A percentile compares a stretch with the other conserved stretches of the same genome.
Evolutionary conservation across 495 filamentous ascomycete species (phyloP).

Genomic region (Tuber microsphaerosporum): DNA sequence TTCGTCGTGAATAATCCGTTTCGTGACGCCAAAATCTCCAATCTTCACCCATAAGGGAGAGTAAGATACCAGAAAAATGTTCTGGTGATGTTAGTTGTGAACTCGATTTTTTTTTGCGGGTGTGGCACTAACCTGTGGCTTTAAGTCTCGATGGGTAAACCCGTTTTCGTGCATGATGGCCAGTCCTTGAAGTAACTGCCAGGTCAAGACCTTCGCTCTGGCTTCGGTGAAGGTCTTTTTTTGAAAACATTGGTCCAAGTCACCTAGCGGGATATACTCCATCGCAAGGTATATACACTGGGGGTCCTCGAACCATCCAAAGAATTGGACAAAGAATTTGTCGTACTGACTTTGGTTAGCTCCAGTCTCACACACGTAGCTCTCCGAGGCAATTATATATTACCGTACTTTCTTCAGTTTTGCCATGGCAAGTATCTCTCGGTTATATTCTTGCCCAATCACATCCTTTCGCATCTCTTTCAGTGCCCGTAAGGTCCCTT

Average conservation of each 20-base stretch:
- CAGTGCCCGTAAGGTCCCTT: background rate
- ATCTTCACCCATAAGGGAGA: background rate
- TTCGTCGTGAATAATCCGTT: background rate
- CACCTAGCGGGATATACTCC: slow-evolving; percentile 9
- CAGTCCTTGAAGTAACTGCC: background rate
- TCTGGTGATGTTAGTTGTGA: background rate
- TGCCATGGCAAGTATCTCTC: slow-evolving; percentile 4
- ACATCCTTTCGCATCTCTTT: slow-evolving; percentile 6
- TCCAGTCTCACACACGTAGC: background rate
- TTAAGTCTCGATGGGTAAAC: background rate
- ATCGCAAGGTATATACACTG: slow-evolving; percentile 10
- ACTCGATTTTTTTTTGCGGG: background rate
- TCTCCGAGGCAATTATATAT: background rate
- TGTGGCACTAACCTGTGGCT: background rate
- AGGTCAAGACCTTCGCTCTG: background rate
- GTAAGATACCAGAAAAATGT: background rate
- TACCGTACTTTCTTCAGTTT: slow-evolving; percentile 7
- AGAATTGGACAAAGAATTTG: slow-evolving; percentile 13
- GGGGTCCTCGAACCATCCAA: slow-evolving; percentile 14
- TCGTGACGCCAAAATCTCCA: background rate
- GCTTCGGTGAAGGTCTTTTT: background rate
- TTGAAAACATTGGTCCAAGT: background rate
- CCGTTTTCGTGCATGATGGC: background rate
- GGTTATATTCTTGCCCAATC: background rate
- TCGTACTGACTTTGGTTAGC: background rate